Conservation (phyloP, 768 basidiomycete species). For the Xerocomellus chrysenteron region DNA sequence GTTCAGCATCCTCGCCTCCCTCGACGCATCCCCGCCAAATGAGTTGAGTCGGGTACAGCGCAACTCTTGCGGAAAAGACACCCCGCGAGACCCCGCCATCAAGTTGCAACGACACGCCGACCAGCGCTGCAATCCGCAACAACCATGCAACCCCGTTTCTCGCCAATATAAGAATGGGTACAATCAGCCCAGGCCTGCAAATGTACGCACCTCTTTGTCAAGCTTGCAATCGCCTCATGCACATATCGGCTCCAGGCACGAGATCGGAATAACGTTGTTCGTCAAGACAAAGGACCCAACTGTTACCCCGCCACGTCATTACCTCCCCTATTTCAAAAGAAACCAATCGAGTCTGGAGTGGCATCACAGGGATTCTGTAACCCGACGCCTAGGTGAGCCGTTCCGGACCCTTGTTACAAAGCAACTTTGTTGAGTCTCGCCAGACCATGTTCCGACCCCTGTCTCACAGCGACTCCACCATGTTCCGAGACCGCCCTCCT, state of each 20-base stretch:
- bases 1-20: constrained; percentile 2
- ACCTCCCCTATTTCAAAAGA: constrained; percentile 8
- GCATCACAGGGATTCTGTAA: neutral
- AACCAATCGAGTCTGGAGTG: neutral
- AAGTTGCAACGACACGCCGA: neutral
- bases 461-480: neutral
- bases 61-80: neutral
- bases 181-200: neutral
- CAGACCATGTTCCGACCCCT: constrained; percentile 13
- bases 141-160: neutral
- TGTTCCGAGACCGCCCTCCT: neutral
- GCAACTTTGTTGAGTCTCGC: neutral
- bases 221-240: neutral
- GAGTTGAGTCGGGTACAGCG: neutral
- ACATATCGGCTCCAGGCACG: neutral
- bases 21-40: neutral
- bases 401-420: neutral
- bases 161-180: neutral
- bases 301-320: neutral
- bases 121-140: neutral
- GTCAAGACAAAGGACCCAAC: neutral
- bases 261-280: neutral
- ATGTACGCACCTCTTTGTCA: constrained; percentile 2
- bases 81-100: neutral
- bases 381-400: constrained; percentile 8